Evolutionary conservation across 208 protist species (phyloP), one percentile per base, ranked within the genome.

Genomic region (Trypanosoma rangeli): DNA sequence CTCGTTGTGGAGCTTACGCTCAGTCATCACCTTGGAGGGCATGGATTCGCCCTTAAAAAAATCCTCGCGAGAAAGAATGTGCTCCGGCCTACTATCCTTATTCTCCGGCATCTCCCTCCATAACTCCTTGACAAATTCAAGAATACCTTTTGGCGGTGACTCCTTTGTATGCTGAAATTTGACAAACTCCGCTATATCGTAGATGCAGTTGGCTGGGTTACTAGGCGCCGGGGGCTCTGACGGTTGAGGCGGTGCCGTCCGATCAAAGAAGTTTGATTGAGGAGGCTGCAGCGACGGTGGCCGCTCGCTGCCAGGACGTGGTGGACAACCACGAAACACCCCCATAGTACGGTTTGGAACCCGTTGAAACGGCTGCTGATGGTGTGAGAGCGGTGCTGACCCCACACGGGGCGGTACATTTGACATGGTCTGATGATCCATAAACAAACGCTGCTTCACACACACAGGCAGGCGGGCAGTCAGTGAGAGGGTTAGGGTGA

Each of bases 41-140:
- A 81, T 77, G n/a, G 86, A 74, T 59, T 79, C 78, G 20, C 88
- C 84, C 29, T 77, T 73, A 65, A 95, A 94, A 12, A 95, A 60
- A 22, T 80, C 83, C 48, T 90, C 84, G 39, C 90, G 90, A 39
- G 86, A 76, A 31, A 81, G 76, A 74, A 78, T 84, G 64, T 82
- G 83, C 54, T 92, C 80, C 0, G 71, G 68, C 72, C 82, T 80
- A 71, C 70, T 73, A 63, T 79, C 72, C 64, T 83, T 72, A 63
- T 91, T 83, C 70, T 94, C 90, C 0, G 90, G 87, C 82, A 93
- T 93, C 64, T 80, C 75, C 28, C 79, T 84, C 88, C 90, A 95
- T 49, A 92, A 53, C 35, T 80, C 60, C n/a, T 59, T 39, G n/a
- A 80, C 90, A 60, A 83, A 84, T 13, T 73, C 60, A 60, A 84